Percentiles rank a stretch among this genome's conserved stretches.
These are phyloP conservation scores for Cyberlindnera veronae DNA, from an alignment of 805 yeast genomes.

Conservation along the genomic window DNA sequence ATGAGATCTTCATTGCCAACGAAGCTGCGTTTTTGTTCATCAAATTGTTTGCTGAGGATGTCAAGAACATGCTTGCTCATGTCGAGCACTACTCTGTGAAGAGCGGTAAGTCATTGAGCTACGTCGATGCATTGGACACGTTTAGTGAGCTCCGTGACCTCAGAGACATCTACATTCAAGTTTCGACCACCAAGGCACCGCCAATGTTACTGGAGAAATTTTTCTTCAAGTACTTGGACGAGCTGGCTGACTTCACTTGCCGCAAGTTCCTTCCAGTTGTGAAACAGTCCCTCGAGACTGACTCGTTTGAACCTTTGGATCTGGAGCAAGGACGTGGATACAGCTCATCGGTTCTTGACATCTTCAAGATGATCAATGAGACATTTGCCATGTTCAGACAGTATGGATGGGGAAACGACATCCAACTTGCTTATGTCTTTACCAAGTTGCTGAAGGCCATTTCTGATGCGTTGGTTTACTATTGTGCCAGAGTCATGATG, in stretches of 20 bases:
- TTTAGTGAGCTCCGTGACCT: conserved; percentile 53
- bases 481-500: conserved; percentile 38
- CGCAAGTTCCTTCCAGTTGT: conserved; percentile 46
- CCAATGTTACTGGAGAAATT: conserved; percentile 53
- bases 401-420: conserved; percentile 63
- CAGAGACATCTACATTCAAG: conserved; percentile 48
- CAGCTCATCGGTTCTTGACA: conserved; percentile 65
- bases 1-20: conserved; percentile 47
- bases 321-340: conserved; percentile 36
- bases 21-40: conserved; percentile 48
- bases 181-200: conserved; percentile 39
- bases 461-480: conserved; percentile 54
- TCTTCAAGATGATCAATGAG: conserved; percentile 59
- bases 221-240: conserved; percentile 45
- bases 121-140: conserved; percentile 52
- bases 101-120: conserved; percentile 35
- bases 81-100: conserved; percentile 38
- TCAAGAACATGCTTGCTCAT: conserved; percentile 47
- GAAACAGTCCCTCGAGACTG: conserved; percentile 52
- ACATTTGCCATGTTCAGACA: conserved; percentile 52
- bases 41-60: conserved; percentile 51
- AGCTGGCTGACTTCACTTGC: conserved; percentile 42
- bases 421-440: conserved; percentile 58
- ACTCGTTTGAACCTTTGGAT: conserved; percentile 52
- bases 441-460: conserved; percentile 60